Base-by-base conservation (phyloP, 1,139 yeast species). In the Debaryomyces udenii region DNA sequence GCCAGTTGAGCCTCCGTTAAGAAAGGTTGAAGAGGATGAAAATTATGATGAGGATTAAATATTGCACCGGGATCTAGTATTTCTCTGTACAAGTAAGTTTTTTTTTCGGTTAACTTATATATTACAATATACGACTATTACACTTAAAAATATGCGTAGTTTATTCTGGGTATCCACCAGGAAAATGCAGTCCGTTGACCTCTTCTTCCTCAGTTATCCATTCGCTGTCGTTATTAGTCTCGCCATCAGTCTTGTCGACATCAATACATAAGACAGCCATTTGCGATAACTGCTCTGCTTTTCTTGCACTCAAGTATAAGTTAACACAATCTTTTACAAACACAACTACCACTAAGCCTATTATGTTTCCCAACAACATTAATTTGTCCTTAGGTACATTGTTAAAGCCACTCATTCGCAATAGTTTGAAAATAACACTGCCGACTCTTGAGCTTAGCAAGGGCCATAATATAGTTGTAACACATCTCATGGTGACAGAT, bases 11-110 rank as follows among this genome's bases (percentile, higher is more conserved):
- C 82, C 85, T 23, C 89, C 87, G 16, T 81, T 85, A 59, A 75
- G 95, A 55, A 77, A 82, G 51, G 82, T 87, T 18, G 91, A 84
- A 39, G 96, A 86, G 55, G 96, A 87, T 57, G 91, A 85, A 56
- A 79, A 87, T 57, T 87, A 87, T 58, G 96, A 87, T 58, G 94
- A 85, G 44, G 89, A 78, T 29, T 76, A 67, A 38, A 11, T 17
- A 9, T 9, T 26, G n/a, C n/a, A n/a, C n/a, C n/a, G n/a, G n/a
- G n/a, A n/a, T n/a, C n/a, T n/a, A n/a, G n/a, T n/a, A n/a, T n/a
- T n/a, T n/a, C n/a, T n/a, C n/a, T n/a, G n/a, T n/a, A n/a, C n/a
- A 15, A 5, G 26, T 17, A 31, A 24, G 11, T 18, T n/a, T 13
- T 35, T 34, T 35, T 42, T 32, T 37, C 30, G 29, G 37, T 38